Conservation (phyloP, 441 rosid species). For the Gossypium schwendimanii region DNA sequence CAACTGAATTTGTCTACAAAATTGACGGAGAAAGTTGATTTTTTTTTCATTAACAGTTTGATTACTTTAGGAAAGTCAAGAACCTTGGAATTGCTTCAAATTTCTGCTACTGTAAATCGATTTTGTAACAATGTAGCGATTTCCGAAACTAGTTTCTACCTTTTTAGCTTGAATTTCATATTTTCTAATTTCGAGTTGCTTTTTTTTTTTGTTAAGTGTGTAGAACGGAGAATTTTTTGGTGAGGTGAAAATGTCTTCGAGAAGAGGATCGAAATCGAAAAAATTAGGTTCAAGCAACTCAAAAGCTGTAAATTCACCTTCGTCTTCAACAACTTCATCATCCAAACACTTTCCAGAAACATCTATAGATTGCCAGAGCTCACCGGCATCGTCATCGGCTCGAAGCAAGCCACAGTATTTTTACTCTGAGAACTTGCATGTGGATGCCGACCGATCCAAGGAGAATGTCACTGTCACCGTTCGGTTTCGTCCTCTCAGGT, state of each 20-base stretch:
- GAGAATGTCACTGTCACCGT: slow-evolving; percentile 95
- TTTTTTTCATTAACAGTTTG: background rate
- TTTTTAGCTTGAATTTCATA: background rate
- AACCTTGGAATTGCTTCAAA: background rate
- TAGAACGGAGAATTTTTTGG: slow-evolving; percentile 19
- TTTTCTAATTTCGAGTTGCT: background rate
- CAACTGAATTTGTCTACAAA: background rate
- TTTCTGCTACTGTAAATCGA: background rate
- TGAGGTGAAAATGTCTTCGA: slow-evolving; percentile 60
- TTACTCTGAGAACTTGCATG: slow-evolving; percentile 45
- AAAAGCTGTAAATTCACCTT: slow-evolving; percentile 68
- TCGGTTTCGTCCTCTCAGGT: slow-evolving; percentile 98
- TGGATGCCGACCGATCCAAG: slow-evolving; percentile 52
- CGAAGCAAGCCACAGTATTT: slow-evolving; percentile 70
- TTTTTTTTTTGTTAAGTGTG: slow-evolving; percentile 1
- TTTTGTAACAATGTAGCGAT: slow-evolving; percentile 1
- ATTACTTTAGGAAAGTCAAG: background rate
- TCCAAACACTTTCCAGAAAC: slow-evolving; percentile 73
- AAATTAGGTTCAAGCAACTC: slow-evolving; percentile 37
- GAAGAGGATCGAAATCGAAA: slow-evolving; percentile 52
- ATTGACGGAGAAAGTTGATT: background rate
- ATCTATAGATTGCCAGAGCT: slow-evolving; percentile 81
- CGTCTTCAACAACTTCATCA: slow-evolving; percentile 87
- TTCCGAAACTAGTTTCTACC: slow-evolving; percentile 5
- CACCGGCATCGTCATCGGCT: slow-evolving; percentile 92